These are phyloP conservation scores for Beta corolliflora DNA, from an alignment of 179 eudicot species.

Conservation along the genomic window DNA sequence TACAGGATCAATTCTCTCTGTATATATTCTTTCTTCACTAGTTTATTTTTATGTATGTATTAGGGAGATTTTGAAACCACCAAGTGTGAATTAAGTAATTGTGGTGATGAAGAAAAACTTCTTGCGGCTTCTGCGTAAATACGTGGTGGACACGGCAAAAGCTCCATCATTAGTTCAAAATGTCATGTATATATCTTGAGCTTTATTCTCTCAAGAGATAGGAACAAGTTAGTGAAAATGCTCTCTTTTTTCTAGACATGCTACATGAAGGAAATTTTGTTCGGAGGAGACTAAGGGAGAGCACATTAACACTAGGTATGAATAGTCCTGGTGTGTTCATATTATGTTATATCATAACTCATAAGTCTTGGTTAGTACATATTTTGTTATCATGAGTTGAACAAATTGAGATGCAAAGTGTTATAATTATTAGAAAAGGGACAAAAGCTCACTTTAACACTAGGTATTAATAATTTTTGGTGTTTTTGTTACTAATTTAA, in stretches of 20 bases:
- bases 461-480: no score
- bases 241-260: background rate
- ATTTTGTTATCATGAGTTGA: no score
- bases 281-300: slow-evolving; percentile 76
- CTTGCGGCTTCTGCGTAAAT: slow-evolving; percentile 84
- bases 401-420: no score
- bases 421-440: no score
- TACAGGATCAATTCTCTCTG: no score
- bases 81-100: slow-evolving; percentile 61
- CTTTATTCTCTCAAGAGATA: slow-evolving; percentile 92
- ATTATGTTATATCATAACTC: no score
- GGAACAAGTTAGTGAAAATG: slow-evolving; percentile 62
- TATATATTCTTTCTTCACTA: background rate
- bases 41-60: slow-evolving; percentile 21
- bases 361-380: no score
- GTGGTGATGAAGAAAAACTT: slow-evolving; percentile 81
- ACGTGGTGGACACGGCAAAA: slow-evolving; percentile 81
- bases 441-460: no score
- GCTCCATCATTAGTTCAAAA: slow-evolving; percentile 78
- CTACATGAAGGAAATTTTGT: slow-evolving; percentile 45
- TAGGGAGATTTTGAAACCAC: slow-evolving; percentile 73
- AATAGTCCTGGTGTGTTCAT: no score
- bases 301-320: background rate
- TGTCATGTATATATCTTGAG: slow-evolving; percentile 72
- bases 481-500: no score